Base-by-base conservation (phyloP, 179 eudicot species). In the Gypsophila paniculata region DNA sequence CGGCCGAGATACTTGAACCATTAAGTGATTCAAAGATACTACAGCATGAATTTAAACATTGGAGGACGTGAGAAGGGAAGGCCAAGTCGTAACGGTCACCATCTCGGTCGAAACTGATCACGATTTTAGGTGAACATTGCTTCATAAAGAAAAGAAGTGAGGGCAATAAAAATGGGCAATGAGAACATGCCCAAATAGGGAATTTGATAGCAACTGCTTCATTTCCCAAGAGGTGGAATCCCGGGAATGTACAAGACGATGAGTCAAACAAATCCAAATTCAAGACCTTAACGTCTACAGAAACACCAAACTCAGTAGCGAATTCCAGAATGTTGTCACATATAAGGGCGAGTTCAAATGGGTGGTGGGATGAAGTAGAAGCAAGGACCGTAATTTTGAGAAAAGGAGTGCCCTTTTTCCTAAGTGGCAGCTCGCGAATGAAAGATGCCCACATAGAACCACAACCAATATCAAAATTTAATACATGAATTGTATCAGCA, bases 361-460 rank as follows among this genome's bases (percentile, higher is more conserved):
- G 95, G 34, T 91, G 89, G 60, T 85, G 80, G 42, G 84, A 85
- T 2, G 87, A 74, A 11, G 85, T 78, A 21, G 91, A 85, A 42
- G 89, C 87, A 54, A 89, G 82, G 7, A 90, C 89, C 17, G 93
- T 89, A 71, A 91, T 87, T 72, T 78, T 89, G 17, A 91, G 49
- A 2, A 86, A 70, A 1, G 87, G 88, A 2, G 82, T 69, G 0
- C 89, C 86, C 6, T 69, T 75, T 21, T 65, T 84, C 57, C 89
- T 81, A 25, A 82, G 65, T 13, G 95, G 82, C 51, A 91, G 95
- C 83, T 91, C 97, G 38, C 87, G 91, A 83, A 91, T 87, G 36
- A 91, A 72, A 10, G 97, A 89, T 36, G 95, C 90, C 97, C 97
- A 91, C 73, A 85, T 88, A 44, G 89, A 87, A 49, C 96, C 97